Base-by-base conservation (phyloP, 2,329 filamentous ascomycete genomes). In the Aspergillus pseudoterreus region DNA sequence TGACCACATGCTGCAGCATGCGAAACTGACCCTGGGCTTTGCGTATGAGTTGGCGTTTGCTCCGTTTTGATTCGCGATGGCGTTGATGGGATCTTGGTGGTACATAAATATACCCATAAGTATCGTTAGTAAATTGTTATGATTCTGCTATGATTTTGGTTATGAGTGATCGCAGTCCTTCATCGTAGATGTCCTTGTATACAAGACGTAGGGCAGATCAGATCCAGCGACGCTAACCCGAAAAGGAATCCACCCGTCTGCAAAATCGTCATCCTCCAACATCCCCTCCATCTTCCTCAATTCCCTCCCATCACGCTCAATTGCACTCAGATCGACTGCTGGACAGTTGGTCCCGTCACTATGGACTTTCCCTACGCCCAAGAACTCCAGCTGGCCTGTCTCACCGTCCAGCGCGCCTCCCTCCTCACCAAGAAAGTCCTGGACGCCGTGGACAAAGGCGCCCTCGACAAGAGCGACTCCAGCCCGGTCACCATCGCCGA, bases 1-100 rank as follows among this genome's bases (percentile, higher is more conserved):
- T 67, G 84, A 92, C 67, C 91, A 96, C 70, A 95, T 96, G 90
- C 78, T 94, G 32, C 86, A 96, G 75, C 91, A 96, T 71, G 90
- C 89, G 19, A 86, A 84, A 68, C 81, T 96, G 79, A 94, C 90
- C 1, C 77, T 95, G 30, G 88, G 86, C 4, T 80, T 95, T 60
- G 89, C 86, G 4, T 92, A 92, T 63, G 91, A 96, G 75, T 80
- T 95, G 54, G 90, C 85, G 9, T 89, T 89, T 74, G 83, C 88
- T 17, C 78, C 88, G 53, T 88, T 92, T 39, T 75, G 51, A 68
- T 53, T 36, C 45, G 17, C 4, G 49, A 49, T 19, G 47, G 50
- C 42, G 46, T 49, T 21, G 39, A 21, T 17, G 10, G 39, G 6
- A 21, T 19, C 4, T 36, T 2, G 14, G 35, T 8, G 15, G 14